Conservation (phyloP, 192 early-diverging fungal species). For the Chytriomyces hyalinus region DNA sequence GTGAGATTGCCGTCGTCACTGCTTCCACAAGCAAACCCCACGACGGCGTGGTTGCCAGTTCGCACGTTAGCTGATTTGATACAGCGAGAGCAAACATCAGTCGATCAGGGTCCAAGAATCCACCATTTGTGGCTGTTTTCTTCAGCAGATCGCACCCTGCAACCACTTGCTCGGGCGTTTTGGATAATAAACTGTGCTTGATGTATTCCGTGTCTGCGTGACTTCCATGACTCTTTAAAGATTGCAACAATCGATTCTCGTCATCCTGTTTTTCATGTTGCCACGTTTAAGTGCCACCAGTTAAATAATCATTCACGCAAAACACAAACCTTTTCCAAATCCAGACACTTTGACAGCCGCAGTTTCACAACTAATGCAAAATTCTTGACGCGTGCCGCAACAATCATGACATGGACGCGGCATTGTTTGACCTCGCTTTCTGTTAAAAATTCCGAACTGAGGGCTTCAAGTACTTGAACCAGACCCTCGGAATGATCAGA, state of each 20-base stretch:
- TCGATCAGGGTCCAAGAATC: background rate
- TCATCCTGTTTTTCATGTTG: background rate
- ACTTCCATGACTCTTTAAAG: background rate
- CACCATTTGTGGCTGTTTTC: background rate
- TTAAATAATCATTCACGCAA: background rate
- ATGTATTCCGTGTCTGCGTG: background rate
- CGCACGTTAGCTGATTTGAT: slow-evolving; percentile 1
- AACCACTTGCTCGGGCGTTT: background rate
- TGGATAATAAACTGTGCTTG: slow-evolving; percentile 18
- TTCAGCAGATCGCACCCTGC: background rate
- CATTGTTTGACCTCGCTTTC: background rate
- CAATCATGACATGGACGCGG: background rate
- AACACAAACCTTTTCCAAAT: background rate
- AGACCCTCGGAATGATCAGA: slow-evolving; percentile 13
- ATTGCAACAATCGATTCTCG: background rate
- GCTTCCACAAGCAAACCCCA: slow-evolving; percentile 15
- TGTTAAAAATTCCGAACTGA: slow-evolving; percentile 8
- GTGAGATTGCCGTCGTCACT: background rate
- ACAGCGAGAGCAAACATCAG: background rate
- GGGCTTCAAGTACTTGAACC: background rate
- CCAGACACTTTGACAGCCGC: background rate
- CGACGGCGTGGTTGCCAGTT: background rate
- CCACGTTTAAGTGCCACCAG: background rate
- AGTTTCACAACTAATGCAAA: slow-evolving; percentile 11
- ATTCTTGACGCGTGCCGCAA: background rate